phyloP scores from a whole-genome alignment of 805 yeast genomes.

The Wickerhamiella allomyrinae region DNA sequence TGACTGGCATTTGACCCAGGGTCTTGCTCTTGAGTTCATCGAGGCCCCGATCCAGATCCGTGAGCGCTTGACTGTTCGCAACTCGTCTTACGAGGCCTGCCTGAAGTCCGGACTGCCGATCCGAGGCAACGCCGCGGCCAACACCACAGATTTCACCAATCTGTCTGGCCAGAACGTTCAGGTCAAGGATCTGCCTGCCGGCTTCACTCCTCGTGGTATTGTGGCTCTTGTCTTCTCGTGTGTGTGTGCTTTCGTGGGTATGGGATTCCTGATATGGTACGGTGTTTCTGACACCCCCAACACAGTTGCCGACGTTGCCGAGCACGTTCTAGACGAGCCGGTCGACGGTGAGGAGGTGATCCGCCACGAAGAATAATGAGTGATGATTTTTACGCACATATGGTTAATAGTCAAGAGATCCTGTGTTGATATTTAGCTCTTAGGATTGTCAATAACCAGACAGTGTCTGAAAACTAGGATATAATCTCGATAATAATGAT shows the following conservation, averaged over 20 bases:
- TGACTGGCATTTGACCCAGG: constrained; percentile 97
- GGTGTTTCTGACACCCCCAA: constrained; percentile 57
- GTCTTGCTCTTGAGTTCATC: constrained; percentile 63
- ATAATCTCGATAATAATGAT: too few relatives aligned
- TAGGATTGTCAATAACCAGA: too few relatives aligned
- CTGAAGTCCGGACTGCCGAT: constrained; percentile 35
- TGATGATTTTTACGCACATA: too few relatives aligned
- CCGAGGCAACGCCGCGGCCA: constrained; percentile 85
- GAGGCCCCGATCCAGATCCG: constrained; percentile 67
- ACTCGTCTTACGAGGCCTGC: constrained; percentile 49
- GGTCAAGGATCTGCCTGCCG: constrained; percentile 51
- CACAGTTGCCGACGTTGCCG: constrained; percentile 12
- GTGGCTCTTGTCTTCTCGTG: constrained; percentile 88
- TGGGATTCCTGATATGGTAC: constrained; percentile 60
- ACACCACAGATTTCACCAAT: constrained; percentile 45
- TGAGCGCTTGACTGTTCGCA: constrained; percentile 39
- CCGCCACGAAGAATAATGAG: background rate
- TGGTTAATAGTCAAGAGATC: too few relatives aligned
- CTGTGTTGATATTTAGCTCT: too few relatives aligned
- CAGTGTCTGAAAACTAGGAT: too few relatives aligned
- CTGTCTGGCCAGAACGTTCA: constrained; percentile 67
- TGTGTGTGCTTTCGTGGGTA: constrained; percentile 72
- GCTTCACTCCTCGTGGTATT: constrained; percentile 90
- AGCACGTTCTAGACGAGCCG: constrained; percentile 8
- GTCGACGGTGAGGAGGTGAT: background rate